Percentiles rank a stretch among this genome's conserved stretches.
phyloP scores from a whole-genome alignment of 2,329 filamentous ascomycete genomes.

The Herpotrichia juniperi region DNA sequence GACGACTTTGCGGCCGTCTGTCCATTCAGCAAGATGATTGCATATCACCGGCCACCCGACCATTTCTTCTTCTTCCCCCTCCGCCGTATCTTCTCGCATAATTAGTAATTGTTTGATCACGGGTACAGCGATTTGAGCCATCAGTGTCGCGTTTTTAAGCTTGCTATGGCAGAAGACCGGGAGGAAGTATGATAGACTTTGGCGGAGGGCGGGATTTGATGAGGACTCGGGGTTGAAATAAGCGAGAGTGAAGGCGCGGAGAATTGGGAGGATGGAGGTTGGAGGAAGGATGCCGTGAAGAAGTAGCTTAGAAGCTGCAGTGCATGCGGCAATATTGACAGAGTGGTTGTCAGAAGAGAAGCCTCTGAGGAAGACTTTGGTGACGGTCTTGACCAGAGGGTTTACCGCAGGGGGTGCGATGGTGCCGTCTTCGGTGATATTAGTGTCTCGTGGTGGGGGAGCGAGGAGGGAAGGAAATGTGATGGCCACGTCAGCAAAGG shows the following conservation, averaged over 20 bases:
- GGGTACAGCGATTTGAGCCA: conserved; percentile 75
- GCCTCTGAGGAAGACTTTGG: conserved; percentile 85
- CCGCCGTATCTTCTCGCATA: conserved; percentile 67
- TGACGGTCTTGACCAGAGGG: conserved; percentile 64
- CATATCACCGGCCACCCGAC: conserved; percentile 79
- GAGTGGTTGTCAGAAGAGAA: conserved; percentile 70
- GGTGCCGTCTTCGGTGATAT: conserved; percentile 31
- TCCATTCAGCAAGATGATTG: conserved; percentile 90
- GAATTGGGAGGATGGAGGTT: conserved; percentile 65
- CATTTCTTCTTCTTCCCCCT: conserved; percentile 74
- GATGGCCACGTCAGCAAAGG: conserved; percentile 90
- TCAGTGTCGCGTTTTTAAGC: conserved; percentile 79
- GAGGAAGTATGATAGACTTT: conserved; percentile 90
- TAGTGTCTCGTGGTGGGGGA: conserved; percentile 54
- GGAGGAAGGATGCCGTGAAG: conserved; percentile 73
- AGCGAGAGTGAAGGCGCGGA: conserved; percentile 81
- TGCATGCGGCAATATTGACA: conserved; percentile 81
- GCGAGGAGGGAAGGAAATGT: conserved; percentile 84
- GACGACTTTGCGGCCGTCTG: conserved; percentile 80
- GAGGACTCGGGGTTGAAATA: conserved; percentile 89
- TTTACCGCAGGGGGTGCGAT: conserved; percentile 30
- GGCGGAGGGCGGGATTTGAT: conserved; percentile 80
- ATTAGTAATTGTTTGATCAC: conserved; percentile 73
- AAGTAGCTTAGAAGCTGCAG: conserved; percentile 84
- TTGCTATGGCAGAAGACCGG: conserved; percentile 92